A percentile compares a stretch with the other conserved stretches of the same genome.
phyloP scores from a whole-genome alignment of 305 asterid genomes.

The Caryopteris hybrid region DNA sequence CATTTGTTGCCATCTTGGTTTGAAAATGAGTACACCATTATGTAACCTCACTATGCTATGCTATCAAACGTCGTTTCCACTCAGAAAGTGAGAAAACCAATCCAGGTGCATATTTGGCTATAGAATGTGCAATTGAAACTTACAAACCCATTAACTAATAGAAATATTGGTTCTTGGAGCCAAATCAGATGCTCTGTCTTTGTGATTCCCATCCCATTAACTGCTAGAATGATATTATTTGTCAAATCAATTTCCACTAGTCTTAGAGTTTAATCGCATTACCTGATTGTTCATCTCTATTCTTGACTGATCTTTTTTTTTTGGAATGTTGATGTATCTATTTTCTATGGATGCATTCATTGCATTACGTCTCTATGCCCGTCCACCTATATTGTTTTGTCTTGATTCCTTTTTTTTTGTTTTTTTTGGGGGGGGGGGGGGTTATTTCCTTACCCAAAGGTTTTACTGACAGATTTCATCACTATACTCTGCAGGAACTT shows the following conservation, averaged over 20 bases:
- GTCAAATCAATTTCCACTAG: background rate
- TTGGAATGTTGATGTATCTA: background rate
- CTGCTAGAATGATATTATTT: background rate
- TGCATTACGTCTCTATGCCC: background rate
- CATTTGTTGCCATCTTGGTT: too few species aligned
- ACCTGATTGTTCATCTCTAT: background rate
- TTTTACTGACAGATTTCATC: constrained; percentile 8
- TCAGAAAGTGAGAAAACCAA: background rate
- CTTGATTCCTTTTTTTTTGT: background rate
- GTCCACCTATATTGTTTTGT: background rate
- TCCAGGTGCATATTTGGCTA: background rate
- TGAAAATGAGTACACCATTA: too few species aligned
- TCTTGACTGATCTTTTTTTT: background rate
- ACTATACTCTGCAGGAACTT: constrained; percentile 55
- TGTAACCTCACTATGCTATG: background rate
- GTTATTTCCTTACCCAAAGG: background rate
- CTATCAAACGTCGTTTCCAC: background rate
- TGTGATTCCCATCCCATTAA: background rate
- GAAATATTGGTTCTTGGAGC: background rate
- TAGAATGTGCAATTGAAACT: background rate
- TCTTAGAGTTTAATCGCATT: background rate
- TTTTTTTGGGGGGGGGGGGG: background rate
- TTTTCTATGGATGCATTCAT: background rate
- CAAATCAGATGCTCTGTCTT: background rate
- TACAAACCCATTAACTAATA: background rate